Evolutionary conservation across 306 rosid genomes (phyloP).

Genomic region (Hylodesmum podocarpum): DNA sequence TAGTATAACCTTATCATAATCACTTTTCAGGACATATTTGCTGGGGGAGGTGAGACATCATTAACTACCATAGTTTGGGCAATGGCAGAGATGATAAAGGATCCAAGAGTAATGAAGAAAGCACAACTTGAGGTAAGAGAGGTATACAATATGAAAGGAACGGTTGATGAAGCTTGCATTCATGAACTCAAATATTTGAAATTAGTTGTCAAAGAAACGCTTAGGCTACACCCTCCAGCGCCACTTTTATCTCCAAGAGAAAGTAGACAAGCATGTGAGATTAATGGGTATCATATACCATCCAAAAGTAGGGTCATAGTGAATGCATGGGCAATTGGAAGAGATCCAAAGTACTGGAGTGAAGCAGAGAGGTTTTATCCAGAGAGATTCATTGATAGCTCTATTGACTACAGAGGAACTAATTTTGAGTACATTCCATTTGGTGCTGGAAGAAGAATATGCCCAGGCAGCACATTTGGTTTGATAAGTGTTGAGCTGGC

Average conservation of each 20-base stretch:
- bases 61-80: constrained; percentile 34
- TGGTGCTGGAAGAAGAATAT: background rate
- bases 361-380: no score
- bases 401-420: no score
- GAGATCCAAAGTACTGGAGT: no score
- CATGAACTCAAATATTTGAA: constrained; percentile 32
- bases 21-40: constrained; percentile 15
- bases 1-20: background rate
- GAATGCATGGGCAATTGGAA: no score
- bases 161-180: background rate
- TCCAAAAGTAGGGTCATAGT: background rate
- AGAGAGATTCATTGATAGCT: no score
- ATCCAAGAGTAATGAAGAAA: constrained; percentile 32
- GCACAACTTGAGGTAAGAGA: constrained; percentile 26
- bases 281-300: constrained; percentile 36
- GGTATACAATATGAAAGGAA: background rate
- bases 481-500: background rate
- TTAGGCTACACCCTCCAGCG: constrained; percentile 33
- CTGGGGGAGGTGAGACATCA: constrained; percentile 41
- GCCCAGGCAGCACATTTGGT: background rate
- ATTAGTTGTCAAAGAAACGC: constrained; percentile 33
- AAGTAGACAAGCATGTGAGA: constrained; percentile 7
- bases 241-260: constrained; percentile 30
- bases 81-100: constrained; percentile 24
- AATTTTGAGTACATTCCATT: no score